Evolutionary conservation across 2,329 filamentous ascomycete genomes (phyloP), one percentile per base, ranked within the genome.

Genomic region (Penicillium capsulatum): DNA sequence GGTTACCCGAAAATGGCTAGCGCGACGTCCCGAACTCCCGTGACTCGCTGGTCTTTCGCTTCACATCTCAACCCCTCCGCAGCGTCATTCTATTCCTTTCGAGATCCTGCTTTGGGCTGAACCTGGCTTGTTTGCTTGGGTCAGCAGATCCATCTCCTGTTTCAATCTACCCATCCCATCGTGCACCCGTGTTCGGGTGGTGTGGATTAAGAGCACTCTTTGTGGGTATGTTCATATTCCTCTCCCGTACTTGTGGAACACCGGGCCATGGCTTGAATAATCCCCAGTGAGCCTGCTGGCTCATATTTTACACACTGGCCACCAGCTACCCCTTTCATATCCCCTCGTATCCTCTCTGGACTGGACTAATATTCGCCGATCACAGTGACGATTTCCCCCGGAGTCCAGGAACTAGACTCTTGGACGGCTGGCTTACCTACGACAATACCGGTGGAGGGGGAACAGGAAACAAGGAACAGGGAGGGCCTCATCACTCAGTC

Each of bases 11-110:
- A 55, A 50, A 2, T 17, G 50, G 42, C 36, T 55, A 54, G 52
- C 45, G 45, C 5, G 2, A 35, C 20, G 35, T 48, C 40, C 40
- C 44, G 51, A 52, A 54, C 45, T 51, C 52, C 52, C 52, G 53
- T 54, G 51, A 55, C 51, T 53, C 45, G 45, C 50, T 47, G 37
- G 38, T 47, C 46, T 47, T 54, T 54, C 50, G 46, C 51, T 54
- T 55, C 51, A 45, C 44, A 43, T 48, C 42, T 52, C 37, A 46
- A 50, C 51, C 50, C 51, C 51, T 54, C 53, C 50, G 47, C 34
- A 40, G 33, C 36, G 27, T 46, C 38, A 31, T 47, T 42, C 35
- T 34, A 34, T 43, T 47, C 5, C 13, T 28, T 31, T 36, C 22
- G 15, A 28, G 33, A 30, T 43, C 35, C 36, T 36, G 34, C 26